Evolutionary conservation across 139 green algal genomes (phyloP).

Genomic region (Deuterostichococcus epilithicus): DNA sequence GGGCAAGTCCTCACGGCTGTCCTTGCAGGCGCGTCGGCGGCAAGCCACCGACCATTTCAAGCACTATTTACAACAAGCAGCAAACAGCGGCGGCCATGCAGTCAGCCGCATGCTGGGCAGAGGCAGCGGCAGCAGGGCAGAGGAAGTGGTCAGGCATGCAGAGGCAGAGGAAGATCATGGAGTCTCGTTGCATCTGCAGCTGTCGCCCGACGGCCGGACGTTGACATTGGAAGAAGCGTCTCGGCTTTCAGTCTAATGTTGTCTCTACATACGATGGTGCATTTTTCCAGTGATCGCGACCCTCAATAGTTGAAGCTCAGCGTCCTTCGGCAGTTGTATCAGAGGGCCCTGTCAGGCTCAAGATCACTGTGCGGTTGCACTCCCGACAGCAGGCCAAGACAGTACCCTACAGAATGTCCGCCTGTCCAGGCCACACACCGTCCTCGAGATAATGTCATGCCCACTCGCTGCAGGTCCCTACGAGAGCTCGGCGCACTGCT

Average conservation of each 20-base stretch:
- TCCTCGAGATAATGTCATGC: too few species aligned
- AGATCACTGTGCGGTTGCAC: too few species aligned
- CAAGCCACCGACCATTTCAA: background rate
- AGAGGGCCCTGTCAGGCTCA: too few species aligned
- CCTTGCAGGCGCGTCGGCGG: background rate
- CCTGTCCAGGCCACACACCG: too few species aligned
- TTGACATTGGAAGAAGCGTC: background rate
- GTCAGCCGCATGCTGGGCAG: constrained; percentile 1
- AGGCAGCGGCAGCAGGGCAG: background rate
- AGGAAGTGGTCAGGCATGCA: too few species aligned
- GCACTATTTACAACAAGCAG: background rate
- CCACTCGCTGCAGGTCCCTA: background rate
- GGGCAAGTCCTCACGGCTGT: too few species aligned
- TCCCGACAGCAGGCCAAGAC: too few species aligned
- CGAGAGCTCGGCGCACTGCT: constrained; percentile 26
- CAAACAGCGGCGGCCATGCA: background rate
- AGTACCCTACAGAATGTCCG: too few species aligned
- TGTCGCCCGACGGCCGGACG: background rate
- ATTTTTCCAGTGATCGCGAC: too few species aligned
- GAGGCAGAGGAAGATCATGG: background rate
- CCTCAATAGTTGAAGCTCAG: too few species aligned
- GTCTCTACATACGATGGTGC: too few species aligned
- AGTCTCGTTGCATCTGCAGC: background rate
- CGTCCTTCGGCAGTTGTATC: too few species aligned
- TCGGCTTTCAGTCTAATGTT: background rate